Conservation (phyloP, 805 yeast genomes). For the Schwanniomyces vanrijiae region DNA sequence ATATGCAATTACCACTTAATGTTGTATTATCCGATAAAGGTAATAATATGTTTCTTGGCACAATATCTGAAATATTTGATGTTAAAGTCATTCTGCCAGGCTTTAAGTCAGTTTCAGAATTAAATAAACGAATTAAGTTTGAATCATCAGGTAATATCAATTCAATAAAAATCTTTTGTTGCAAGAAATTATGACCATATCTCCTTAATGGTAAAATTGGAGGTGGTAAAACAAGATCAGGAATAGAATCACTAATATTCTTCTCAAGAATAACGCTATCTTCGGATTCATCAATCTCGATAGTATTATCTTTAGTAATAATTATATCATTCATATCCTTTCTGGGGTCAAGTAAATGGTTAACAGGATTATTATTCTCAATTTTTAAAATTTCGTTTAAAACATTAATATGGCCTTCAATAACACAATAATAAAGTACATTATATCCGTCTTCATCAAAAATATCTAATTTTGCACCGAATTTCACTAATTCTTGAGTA, state of each 20-base stretch:
- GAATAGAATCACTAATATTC: slow-evolving; percentile 65
- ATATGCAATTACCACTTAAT: slow-evolving; percentile 64
- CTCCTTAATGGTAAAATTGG: slow-evolving; percentile 92
- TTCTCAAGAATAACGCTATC: slow-evolving; percentile 36
- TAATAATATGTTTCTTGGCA: slow-evolving; percentile 81
- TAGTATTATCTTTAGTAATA: slow-evolving; percentile 1
- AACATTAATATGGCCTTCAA: slow-evolving; percentile 91
- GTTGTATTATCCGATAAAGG: slow-evolving; percentile 64
- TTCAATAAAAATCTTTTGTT: slow-evolving; percentile 83
- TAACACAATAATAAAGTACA: slow-evolving; percentile 85
- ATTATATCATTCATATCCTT: not conserved
- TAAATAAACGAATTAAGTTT: slow-evolving; percentile 48
- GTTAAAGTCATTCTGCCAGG: slow-evolving; percentile 86
- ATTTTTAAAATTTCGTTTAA: slow-evolving; percentile 58
- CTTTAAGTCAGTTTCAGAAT: slow-evolving; percentile 41
- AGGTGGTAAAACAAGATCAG: slow-evolving; percentile 90
- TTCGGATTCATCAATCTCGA: slow-evolving; percentile 29
- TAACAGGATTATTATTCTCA: not conserved
- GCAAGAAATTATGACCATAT: slow-evolving; percentile 94
- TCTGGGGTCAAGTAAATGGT: not conserved
- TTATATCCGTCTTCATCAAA: slow-evolving; percentile 78
- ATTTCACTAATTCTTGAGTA: slow-evolving; percentile 65
- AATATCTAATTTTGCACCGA: slow-evolving; percentile 67
- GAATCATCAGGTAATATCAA: slow-evolving; percentile 57
- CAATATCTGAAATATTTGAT: slow-evolving; percentile 72